Percentiles rank a stretch among this genome's conserved stretches.
These are phyloP conservation scores for Porphyrellus sp. DNA, from an alignment of 1,284 basidiomycete genomes.

Conservation along the genomic window DNA sequence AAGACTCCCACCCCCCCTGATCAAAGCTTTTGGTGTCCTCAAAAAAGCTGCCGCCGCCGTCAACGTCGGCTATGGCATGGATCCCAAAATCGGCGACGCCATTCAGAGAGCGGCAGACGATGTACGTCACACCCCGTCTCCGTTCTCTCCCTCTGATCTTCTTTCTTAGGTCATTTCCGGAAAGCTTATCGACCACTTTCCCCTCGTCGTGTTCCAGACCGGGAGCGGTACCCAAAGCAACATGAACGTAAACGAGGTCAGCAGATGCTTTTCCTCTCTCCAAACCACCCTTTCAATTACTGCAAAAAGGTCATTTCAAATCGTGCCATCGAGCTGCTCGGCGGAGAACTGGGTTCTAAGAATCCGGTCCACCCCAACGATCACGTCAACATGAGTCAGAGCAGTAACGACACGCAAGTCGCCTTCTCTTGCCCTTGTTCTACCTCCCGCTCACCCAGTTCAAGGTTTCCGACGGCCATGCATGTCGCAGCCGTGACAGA, in stretches of 20 bases:
- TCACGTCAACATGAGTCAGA: constrained; percentile 99
- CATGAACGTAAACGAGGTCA: constrained; percentile 98
- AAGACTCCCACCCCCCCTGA: constrained; percentile 89
- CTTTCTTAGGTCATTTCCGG: constrained; percentile 83
- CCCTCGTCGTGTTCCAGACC: constrained; percentile 98
- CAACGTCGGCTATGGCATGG: constrained; percentile 89
- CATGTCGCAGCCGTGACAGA: constrained; percentile 95
- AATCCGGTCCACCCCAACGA: constrained; percentile 99
- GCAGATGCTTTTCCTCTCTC: constrained; percentile 3
- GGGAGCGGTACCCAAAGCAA: constrained; percentile 99
- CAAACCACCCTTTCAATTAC: neutral
- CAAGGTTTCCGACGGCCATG: constrained; percentile 98
- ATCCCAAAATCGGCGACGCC: constrained; percentile 84
- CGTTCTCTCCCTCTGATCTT: constrained; percentile 4
- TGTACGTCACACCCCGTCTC: constrained; percentile 40
- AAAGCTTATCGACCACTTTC: constrained; percentile 94
- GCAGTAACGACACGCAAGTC: constrained; percentile 93
- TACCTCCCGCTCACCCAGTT: neutral
- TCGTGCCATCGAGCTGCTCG: constrained; percentile 95
- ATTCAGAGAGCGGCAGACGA: constrained; percentile 96
- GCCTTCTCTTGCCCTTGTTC: neutral
- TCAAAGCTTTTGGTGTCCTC: constrained; percentile 96
- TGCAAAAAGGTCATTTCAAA: constrained; percentile 87
- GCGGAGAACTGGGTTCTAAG: constrained; percentile 94
- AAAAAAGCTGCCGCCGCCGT: constrained; percentile 97